A percentile compares a stretch with the other conserved stretches of the same genome.
Conservation (phyloP, 164 flowering plant species). For the Vitis labrusca region DNA sequence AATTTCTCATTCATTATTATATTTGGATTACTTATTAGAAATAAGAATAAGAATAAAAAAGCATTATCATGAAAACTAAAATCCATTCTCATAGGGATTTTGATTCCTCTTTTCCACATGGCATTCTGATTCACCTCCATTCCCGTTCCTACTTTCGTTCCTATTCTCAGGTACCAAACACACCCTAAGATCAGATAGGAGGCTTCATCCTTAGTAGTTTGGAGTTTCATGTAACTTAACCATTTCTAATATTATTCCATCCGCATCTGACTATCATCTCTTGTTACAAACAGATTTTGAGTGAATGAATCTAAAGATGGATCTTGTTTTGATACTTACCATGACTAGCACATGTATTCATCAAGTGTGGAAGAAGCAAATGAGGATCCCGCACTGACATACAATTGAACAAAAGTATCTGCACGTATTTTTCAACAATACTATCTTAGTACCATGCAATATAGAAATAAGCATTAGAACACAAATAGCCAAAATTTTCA, state of each 20-base stretch:
- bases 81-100: no score
- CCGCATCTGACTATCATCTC: background rate
- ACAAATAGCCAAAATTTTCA: background rate
- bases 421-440: slow-evolving; percentile 28
- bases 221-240: background rate
- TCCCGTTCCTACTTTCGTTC: no score
- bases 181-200: no score
- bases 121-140: no score
- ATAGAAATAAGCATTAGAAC: slow-evolving; percentile 1
- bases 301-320: slow-evolving; percentile 9
- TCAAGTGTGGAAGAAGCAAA: no score
- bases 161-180: no score
- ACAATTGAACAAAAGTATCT: slow-evolving; percentile 40
- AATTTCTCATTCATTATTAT: background rate
- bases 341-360: slow-evolving; percentile 53
- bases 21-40: background rate
- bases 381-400: no score
- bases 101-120: no score
- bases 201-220: background rate
- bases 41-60: no score
- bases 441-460: slow-evolving; percentile 15
- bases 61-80: no score
- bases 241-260: background rate
- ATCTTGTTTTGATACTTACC: slow-evolving; percentile 45
- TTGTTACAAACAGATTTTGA: background rate